These are phyloP conservation scores for Styphnolobium japonicum DNA, from an alignment of 306 rosid species.

Conservation along the genomic window DNA sequence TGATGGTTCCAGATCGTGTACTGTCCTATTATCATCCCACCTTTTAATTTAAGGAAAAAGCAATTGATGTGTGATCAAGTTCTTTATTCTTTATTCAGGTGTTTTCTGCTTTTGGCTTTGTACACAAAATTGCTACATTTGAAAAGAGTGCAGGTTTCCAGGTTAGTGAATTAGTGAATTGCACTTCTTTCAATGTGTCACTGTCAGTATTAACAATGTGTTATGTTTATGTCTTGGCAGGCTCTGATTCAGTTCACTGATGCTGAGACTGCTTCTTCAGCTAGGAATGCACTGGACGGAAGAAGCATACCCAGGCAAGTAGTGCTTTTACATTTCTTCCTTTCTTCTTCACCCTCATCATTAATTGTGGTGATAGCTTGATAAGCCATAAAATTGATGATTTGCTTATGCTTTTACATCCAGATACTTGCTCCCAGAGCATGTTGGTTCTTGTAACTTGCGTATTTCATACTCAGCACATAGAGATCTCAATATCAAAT, in stretches of 20 bases:
- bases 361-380: not conserved
- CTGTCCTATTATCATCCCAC: not conserved
- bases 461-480: conserved; percentile 94
- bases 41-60: not conserved
- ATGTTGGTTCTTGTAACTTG: conserved; percentile 75
- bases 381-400: conserved; percentile 11
- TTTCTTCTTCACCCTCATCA: not conserved
- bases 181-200: not conserved
- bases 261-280: conserved; percentile 78
- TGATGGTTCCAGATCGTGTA: conserved; percentile 27
- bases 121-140: conserved; percentile 87
- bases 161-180: conserved; percentile 45
- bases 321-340: conserved; percentile 4
- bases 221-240: conserved; percentile 42
- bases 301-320: conserved; percentile 90
- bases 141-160: conserved; percentile 96
- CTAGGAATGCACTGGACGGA: conserved; percentile 88
- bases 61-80: conserved; percentile 12
- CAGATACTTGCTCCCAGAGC: conserved; percentile 89
- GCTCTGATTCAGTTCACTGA: conserved; percentile 89
- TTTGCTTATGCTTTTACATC: conserved; percentile 25
- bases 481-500: conserved; percentile 88
- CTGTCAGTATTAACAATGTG: conserved; percentile 1
- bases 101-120: conserved; percentile 90
- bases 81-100: conserved; percentile 49